A percentile compares a stretch with the other conserved stretches of the same genome.
Evolutionary conservation across 2,329 filamentous ascomycete genomes (phyloP).

Genomic region (Penicillium sp.): DNA sequence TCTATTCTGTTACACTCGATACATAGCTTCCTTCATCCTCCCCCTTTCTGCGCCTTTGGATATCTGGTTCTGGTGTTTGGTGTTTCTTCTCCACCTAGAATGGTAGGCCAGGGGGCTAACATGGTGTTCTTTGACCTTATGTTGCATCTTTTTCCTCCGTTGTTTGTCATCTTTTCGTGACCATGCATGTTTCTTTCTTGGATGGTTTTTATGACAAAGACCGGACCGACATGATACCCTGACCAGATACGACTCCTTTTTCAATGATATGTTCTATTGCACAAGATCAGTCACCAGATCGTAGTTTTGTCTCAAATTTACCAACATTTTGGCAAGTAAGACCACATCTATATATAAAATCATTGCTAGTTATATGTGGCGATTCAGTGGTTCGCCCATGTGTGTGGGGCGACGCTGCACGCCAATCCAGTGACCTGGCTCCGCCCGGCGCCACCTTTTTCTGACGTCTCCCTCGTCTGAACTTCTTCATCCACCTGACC

Average conservation of each 20-base stretch:
- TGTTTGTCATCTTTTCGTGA: slow-evolving; percentile 2
- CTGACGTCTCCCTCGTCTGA: slow-evolving; percentile 22
- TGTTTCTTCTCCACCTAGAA: slow-evolving; percentile 18
- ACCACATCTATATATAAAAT: too few relatives aligned
- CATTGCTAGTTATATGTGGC: too few relatives aligned
- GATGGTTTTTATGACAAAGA: slow-evolving; percentile 6
- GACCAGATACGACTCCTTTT: slow-evolving; percentile 21
- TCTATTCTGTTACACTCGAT: background rate
- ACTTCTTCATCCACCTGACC: slow-evolving; percentile 4
- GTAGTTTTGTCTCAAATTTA: too few relatives aligned
- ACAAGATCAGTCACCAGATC: background rate
- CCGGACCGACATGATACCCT: slow-evolving; percentile 26
- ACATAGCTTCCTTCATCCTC: too few relatives aligned
- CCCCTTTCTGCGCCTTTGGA: background rate
- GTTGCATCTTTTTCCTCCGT: slow-evolving; percentile 2
- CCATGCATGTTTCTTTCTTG: background rate
- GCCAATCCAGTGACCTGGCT: slow-evolving; percentile 17
- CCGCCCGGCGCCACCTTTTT: slow-evolving; percentile 27
- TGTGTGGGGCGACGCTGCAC: slow-evolving; percentile 1
- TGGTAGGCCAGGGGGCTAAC: slow-evolving; percentile 18
- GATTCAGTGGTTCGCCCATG: background rate
- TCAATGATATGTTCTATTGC: slow-evolving; percentile 13
- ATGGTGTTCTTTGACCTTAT: slow-evolving; percentile 10
- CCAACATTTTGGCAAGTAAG: too few relatives aligned
- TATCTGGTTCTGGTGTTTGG: slow-evolving; percentile 13